A percentile compares a stretch with the other conserved stretches of the same genome.
These are phyloP conservation scores for Solanum virginianum DNA, from an alignment of 257 asterid genomes.

Conservation along the genomic window DNA sequence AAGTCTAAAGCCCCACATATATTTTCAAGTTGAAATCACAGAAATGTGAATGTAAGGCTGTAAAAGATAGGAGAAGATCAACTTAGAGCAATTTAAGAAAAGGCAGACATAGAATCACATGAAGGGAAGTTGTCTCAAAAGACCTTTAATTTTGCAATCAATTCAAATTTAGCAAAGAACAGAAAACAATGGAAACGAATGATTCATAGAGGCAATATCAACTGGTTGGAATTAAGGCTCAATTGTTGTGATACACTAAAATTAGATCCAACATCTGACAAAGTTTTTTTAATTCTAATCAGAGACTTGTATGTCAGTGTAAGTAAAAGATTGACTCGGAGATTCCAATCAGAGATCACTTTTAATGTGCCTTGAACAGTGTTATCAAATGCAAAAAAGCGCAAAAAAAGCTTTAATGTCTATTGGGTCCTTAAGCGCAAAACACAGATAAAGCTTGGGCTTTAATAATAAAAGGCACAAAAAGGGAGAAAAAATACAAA, in stretches of 20 bases:
- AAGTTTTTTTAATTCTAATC: neutral
- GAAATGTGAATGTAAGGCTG: neutral
- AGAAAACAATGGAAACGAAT: neutral
- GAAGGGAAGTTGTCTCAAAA: neutral
- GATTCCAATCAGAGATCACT: neutral
- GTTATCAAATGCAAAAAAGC: no score
- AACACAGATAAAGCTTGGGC: no score
- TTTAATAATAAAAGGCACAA: no score
- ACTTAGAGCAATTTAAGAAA: neutral
- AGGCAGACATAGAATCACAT: neutral
- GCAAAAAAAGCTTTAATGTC: no score
- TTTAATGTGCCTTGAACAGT: neutral
- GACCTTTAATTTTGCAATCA: neutral
- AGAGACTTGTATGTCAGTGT: neutral
- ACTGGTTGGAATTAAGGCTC: neutral
- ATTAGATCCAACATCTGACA: neutral
- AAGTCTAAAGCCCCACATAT: neutral
- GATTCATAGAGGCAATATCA: neutral
- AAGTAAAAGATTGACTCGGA: neutral
- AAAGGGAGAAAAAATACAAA: no score
- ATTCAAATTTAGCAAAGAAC: neutral
- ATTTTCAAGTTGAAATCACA: neutral
- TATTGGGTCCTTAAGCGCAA: no score
- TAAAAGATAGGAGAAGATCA: neutral
- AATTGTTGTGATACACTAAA: neutral